Evolutionary conservation across 176 grass and related monocot species (phyloP).

Genomic region (Pharus latifolius): DNA sequence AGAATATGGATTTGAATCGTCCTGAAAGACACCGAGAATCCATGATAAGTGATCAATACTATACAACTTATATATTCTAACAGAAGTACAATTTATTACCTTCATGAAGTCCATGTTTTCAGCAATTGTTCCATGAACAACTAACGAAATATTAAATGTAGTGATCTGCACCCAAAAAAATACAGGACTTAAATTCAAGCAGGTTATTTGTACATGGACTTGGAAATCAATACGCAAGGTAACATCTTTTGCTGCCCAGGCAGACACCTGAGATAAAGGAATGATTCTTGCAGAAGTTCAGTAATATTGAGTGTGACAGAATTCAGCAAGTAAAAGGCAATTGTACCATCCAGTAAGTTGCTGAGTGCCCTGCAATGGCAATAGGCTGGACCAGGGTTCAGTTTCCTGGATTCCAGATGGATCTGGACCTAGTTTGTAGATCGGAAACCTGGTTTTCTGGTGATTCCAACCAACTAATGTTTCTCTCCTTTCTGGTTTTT

Average conservation of each 20-base stretch:
- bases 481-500: too few relatives aligned
- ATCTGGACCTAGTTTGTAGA: too few relatives aligned
- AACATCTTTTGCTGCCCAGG: not conserved
- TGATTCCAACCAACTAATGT: too few relatives aligned
- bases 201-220: not conserved
- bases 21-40: constrained; percentile 26
- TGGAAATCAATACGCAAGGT: not conserved
- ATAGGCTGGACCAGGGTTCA: too few relatives aligned
- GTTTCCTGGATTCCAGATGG: too few relatives aligned
- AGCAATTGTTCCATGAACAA: constrained; percentile 72
- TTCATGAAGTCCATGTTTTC: constrained; percentile 75
- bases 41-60: not conserved
- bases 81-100: constrained; percentile 20
- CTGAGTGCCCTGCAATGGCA: too few relatives aligned
- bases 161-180: constrained; percentile 47
- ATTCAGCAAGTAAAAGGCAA: too few relatives aligned
- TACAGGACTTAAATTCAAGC: not conserved
- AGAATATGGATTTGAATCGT: constrained; percentile 79
- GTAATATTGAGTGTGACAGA: too few relatives aligned
- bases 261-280: too few relatives aligned
- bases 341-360: too few relatives aligned
- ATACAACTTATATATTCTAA: not conserved
- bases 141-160: constrained; percentile 71
- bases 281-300: too few relatives aligned
- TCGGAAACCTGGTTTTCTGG: too few relatives aligned